Evolutionary conservation across 495 filamentous ascomycete genomes (phyloP), one percentile per base, ranked within the genome.

Genomic region (Daldinia childiae): DNA sequence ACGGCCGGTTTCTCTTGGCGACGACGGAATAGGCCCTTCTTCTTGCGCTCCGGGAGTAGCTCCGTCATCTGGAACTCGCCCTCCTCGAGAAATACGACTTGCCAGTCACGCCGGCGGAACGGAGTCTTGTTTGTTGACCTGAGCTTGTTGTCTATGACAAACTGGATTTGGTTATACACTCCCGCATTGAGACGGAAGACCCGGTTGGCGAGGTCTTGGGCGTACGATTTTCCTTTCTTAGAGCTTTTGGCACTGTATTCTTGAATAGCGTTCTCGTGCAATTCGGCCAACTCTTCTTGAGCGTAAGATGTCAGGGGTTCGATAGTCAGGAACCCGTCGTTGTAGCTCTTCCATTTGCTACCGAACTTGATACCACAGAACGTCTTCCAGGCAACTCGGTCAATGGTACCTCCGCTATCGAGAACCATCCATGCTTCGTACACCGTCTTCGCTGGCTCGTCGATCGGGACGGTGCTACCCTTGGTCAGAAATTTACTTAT

Each of bases 141-240:
- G 19, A 50, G 64, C 34, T 68, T 77, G 21, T 71, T 60, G 17
- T 70, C 62, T 5, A 77, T 24, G 41, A 77, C 59, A 4, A 57
- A 43, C 38, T 77, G 66, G 7, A 68, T 1, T 41, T 30, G 64
- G 15, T 70, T 68, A 29, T 68, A 73, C 19, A 63, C 12, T 0
- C 57, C 66, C 0, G 14, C 15, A 2, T 65, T 26, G 2, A 77
- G 60, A 15, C 52, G 15, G 54, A 59, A 60, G 30, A 62, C 69
- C n/a, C 74, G 48, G 41, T 77, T 74, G 5, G 72, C 74, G 6
- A 74, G 56, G 56, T 76, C 71, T 30, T 76, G 74, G n/a, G 64
- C 48, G 43, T 76, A 76, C 15, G 68, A 60, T 36, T 12, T 58
- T 48, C 54, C 58, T 58, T 74, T 74, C 50, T 61, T 70, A 15